Evolutionary conservation across 2,329 filamentous ascomycete species (phyloP).

Genomic region (Colletotrichum orchidophilum): DNA sequence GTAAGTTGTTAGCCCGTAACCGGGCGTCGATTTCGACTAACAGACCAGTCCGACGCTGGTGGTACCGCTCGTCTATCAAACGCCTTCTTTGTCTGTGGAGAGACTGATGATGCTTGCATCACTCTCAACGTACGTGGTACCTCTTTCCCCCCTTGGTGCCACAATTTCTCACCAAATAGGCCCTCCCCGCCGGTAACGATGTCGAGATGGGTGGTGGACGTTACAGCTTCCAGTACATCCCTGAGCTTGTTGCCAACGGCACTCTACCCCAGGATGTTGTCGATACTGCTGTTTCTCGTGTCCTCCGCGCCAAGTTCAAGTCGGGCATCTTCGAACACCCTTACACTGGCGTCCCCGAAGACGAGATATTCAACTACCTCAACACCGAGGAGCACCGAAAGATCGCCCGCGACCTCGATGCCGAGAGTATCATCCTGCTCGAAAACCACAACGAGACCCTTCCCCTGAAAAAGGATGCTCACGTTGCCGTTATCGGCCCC

Average conservation of each 20-base stretch:
- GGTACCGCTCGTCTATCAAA: slow-evolving; percentile 74
- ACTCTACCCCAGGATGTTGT: slow-evolving; percentile 67
- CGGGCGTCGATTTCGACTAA: not conserved
- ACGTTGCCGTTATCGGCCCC: slow-evolving; percentile 77
- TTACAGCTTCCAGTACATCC: slow-evolving; percentile 75
- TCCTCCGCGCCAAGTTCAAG: slow-evolving; percentile 74
- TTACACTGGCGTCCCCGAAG: slow-evolving; percentile 65
- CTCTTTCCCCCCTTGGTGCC: not conserved
- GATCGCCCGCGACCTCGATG: slow-evolving; percentile 70
- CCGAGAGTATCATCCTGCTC: slow-evolving; percentile 69
- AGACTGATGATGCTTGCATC: slow-evolving; percentile 71
- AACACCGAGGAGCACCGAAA: slow-evolving; percentile 68
- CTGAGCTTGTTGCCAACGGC: slow-evolving; percentile 68
- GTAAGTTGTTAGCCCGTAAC: slow-evolving; percentile 4
- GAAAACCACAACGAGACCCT: slow-evolving; percentile 65
- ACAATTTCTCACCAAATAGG: slow-evolving; percentile 41
- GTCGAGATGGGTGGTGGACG: slow-evolving; percentile 82
- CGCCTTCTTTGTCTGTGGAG: slow-evolving; percentile 70
- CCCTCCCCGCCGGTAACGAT: slow-evolving; percentile 75
- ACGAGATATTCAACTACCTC: slow-evolving; percentile 66
- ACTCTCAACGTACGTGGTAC: slow-evolving; percentile 62
- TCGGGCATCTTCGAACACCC: slow-evolving; percentile 78
- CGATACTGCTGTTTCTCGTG: slow-evolving; percentile 72
- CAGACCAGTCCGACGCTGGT: slow-evolving; percentile 65
- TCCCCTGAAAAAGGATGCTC: slow-evolving; percentile 70